Evolutionary conservation across 2,329 filamentous ascomycete genomes (phyloP), one percentile per base, ranked within the genome.

Genomic region (Colletotrichum endophyticum): DNA sequence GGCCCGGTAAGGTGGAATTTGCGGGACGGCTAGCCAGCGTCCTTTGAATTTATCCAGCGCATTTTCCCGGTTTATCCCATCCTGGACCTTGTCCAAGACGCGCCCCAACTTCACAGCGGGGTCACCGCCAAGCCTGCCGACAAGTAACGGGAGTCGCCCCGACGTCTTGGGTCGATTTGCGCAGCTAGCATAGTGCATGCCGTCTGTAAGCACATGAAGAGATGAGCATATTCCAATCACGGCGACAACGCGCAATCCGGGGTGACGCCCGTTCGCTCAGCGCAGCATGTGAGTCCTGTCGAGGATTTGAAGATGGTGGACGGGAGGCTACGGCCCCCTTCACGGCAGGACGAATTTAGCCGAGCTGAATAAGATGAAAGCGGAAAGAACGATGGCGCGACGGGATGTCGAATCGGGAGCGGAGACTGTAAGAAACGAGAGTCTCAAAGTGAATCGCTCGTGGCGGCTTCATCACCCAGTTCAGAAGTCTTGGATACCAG

Each of bases 401-500:
- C 19, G 44, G 11, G 44, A 49, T 49, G 19, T n/a, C 44, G 44
- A 22, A 49, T 49, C 44, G 44, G 44, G 19, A 49, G 44, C 44
- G 44, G 44, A 49, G n/a, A 19, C 44, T 49, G 19, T n/a, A 22
- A 22, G 12, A 19, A 12, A 49, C 44, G 44, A 22, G 13, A 49
- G 6, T 22, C 44, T 49, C 44, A 49, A 49, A 49, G 44, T 22
- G 19, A 49, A 22, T 22, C 6, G 44, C n/a, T n/a, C 44, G 19
- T 19, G 44, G 19, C 44, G 19, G 44, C 44, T n/a, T 49, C 44
- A n/a, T 22, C 19, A 22, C 44, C 44, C 44, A 49, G 19, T 49
- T 89, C 83, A 95, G 80, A 92, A 95, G 82, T 95, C 94, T 80
- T 95, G 94, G 27, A 95, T 84, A 0, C 94, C 94, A 25, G 94